Evolutionary conservation across 805 yeast genomes (phyloP), one percentile per base, ranked within the genome.

Genomic region (Kazachstania psychrophila): DNA sequence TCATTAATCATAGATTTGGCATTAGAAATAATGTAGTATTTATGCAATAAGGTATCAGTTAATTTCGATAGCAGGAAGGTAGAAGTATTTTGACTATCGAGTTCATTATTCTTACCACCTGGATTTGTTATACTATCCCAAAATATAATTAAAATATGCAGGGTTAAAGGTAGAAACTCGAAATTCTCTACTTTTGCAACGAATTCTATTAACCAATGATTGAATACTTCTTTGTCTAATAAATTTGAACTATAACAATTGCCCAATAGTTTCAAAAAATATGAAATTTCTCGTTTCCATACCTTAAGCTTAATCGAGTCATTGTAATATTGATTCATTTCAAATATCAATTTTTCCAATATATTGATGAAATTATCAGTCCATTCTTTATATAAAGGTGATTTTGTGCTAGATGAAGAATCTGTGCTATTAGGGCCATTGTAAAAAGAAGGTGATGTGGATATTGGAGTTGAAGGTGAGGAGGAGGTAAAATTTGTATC

Each of bases 381-480:
- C 97, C 97, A 89, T 53, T 86, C 95, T 40, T 73, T 74, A 14
- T 79, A 65, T 86, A 96, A 80, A 33, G n/a, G 16, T n/a, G 17
- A n/a, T 69, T 15, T 24, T 4, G 35, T 4, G 14, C 12, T 11
- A 13, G n/a, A 7, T 27, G 30, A 27, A 11, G 12, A 8, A 13
- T 8, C 73, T 17, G 61, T 56, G n/a, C n/a, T n/a, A n/a, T n/a
- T n/a, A n/a, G n/a, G n/a, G n/a, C n/a, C n/a, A n/a, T n/a, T n/a
- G n/a, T n/a, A n/a, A n/a, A n/a, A n/a, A n/a, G n/a, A n/a, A n/a
- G n/a, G n/a, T n/a, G n/a, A n/a, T n/a, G n/a, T n/a, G n/a, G n/a
- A n/a, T n/a, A n/a, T n/a, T n/a, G n/a, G n/a, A n/a, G n/a, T n/a
- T n/a, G n/a, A n/a, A n/a, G n/a, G n/a, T n/a, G n/a, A n/a, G n/a